Percentiles rank a stretch among this genome's conserved stretches.
phyloP scores from a whole-genome alignment of 2,329 filamentous ascomycete species.

The Neofusicoccum sp. region DNA sequence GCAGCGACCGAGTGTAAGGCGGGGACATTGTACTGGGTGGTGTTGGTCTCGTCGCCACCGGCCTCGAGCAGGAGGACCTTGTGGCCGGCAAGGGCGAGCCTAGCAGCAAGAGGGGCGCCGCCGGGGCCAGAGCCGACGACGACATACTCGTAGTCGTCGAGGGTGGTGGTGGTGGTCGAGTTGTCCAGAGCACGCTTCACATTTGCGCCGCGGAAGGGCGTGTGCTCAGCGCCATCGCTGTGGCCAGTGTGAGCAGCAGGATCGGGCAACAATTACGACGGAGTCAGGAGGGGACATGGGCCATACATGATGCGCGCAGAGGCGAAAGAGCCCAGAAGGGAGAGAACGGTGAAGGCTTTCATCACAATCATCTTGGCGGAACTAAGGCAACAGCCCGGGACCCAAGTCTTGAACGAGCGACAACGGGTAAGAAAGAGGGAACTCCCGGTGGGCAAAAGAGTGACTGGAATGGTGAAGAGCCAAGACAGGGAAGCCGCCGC shows the following conservation, averaged over 20 bases:
- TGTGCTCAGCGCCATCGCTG: slow-evolving; percentile 30
- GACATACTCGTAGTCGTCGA: slow-evolving; percentile 59
- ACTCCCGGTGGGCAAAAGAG: slow-evolving; percentile 8
- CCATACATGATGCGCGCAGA: slow-evolving; percentile 26
- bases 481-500: slow-evolving; percentile 7
- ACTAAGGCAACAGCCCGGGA: not conserved
- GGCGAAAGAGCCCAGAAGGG: slow-evolving; percentile 22
- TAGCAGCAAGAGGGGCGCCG: slow-evolving; percentile 60
- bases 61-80: slow-evolving; percentile 64
- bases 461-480: slow-evolving; percentile 14
- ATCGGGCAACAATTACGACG: not conserved
- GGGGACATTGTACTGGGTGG: slow-evolving; percentile 54
- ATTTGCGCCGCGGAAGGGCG: slow-evolving; percentile 26
- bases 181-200: slow-evolving; percentile 27
- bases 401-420: slow-evolving; percentile 17
- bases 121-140: slow-evolving; percentile 64
- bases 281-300: not conserved
- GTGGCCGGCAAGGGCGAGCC: slow-evolving; percentile 62
- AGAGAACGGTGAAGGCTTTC: slow-evolving; percentile 22
- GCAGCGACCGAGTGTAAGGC: slow-evolving; percentile 57
- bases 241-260: not conserved
- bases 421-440: not conserved
- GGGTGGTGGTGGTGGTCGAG: slow-evolving; percentile 20
- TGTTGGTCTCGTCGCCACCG: slow-evolving; percentile 58
- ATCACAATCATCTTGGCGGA: slow-evolving; percentile 22